Evolutionary conservation across 331 rosid genomes (phyloP), one percentile per base, ranked within the genome.

Genomic region (Malus hybrid): DNA sequence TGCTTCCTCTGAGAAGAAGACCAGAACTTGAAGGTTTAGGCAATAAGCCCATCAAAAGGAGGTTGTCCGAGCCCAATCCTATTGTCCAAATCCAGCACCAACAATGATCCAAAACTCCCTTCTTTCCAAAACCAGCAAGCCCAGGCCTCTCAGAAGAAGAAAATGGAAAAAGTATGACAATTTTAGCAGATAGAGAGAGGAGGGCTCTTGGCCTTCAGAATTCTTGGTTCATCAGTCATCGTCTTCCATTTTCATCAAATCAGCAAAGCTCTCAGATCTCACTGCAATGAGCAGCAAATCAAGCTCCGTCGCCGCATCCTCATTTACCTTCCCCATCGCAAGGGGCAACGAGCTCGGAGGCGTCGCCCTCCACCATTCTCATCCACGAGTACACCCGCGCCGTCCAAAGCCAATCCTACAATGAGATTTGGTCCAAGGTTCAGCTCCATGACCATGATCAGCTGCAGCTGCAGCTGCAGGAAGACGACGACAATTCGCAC

Each of bases 341-440:
- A 64, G 68, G 68, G 18, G 46, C 14, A 64, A 64, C 68, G 46
- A 64, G 68, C 46, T 64, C 68, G 10, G 46, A 64, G 46, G 68
- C 46, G 13, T 79, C 83, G 7, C 79, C 84, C 6, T 36, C 74
- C 48, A 70, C 73, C 5, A 78, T 62, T 24, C 46, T 88, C 18
- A 55, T 77, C n/a, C 70, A 56, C 78, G 90, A 84, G 60, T 88
- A 70, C 78, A 65, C 29, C 24, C 73, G 28, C 67, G 84, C 83
- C 4, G 72, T 82, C 20, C 76, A 84, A 28, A 76, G 74, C 52
- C 56, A 30, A 18, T 88, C 92, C 44, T 86, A 72, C 86, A 66
- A 76, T 60, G 88, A 86, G 70, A 84, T 78, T n/a, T 84, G 82
- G 24, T 56, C 84, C 28, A 68, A 22, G 68, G 39, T 86, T 56